These are phyloP conservation scores for Gaertneriomyces semiglobifer DNA, from an alignment of 192 early-diverging fungal genomes.

Conservation along the genomic window DNA sequence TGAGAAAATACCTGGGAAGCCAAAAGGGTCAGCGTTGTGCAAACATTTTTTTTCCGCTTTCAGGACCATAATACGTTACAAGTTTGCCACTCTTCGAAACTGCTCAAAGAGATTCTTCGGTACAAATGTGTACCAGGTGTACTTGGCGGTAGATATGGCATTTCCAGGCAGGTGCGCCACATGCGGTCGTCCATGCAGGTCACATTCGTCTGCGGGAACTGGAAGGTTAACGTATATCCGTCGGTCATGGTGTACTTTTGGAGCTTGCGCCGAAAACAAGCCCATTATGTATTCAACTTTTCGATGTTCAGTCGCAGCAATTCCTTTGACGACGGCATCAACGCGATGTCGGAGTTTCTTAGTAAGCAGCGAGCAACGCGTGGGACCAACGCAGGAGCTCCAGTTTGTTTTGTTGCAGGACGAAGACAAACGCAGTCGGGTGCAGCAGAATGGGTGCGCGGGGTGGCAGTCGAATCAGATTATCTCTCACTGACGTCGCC, in stretches of 20 bases:
- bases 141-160: conserved; percentile 80
- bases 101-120: conserved; percentile 97
- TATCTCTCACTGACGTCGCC: too few relatives aligned
- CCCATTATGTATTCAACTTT: too few relatives aligned
- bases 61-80: conserved; percentile 8
- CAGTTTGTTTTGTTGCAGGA: too few relatives aligned
- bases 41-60: neutral
- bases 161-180: conserved; percentile 23
- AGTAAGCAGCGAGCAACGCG: too few relatives aligned
- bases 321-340: too few relatives aligned
- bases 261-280: too few relatives aligned
- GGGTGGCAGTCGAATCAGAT: too few relatives aligned
- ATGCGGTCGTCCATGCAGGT: neutral
- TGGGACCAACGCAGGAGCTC: too few relatives aligned
- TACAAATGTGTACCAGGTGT: conserved; percentile 84
- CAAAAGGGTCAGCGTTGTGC: conserved; percentile 22
- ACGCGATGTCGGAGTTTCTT: too few relatives aligned
- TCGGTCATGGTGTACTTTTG: neutral
- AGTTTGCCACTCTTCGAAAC: conserved; percentile 70
- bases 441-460: too few relatives aligned
- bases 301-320: too few relatives aligned
- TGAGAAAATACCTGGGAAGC: conserved; percentile 90
- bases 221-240: conserved; percentile 26
- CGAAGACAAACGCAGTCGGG: too few relatives aligned
- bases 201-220: conserved; percentile 4